A percentile compares a stretch with the other conserved stretches of the same genome.
phyloP scores from a whole-genome alignment of 2,329 filamentous ascomycete genomes.

The Microdochium trichocladiopsis region DNA sequence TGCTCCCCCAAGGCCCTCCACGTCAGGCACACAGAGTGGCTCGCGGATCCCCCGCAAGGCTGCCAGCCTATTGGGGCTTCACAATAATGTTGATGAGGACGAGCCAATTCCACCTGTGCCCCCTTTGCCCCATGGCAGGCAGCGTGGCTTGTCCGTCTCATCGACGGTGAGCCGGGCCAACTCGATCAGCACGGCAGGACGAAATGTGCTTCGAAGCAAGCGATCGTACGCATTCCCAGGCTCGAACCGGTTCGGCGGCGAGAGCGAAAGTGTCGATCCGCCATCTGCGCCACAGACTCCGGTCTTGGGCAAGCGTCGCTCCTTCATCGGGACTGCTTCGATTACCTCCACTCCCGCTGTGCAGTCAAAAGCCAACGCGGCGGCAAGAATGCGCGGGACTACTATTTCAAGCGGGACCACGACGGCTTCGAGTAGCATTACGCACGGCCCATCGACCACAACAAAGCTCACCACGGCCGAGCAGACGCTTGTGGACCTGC shows the following conservation, averaged over 20 bases:
- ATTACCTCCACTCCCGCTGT: not conserved
- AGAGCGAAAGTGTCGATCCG: not conserved
- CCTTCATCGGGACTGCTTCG: not conserved
- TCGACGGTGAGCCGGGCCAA: not conserved
- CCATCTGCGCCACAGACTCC: not conserved
- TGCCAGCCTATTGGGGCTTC: conserved; percentile 40
- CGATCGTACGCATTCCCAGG: not conserved
- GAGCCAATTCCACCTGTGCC: not conserved
- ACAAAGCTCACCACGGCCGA: conserved; percentile 4
- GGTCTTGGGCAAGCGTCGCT: not conserved
- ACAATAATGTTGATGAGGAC: not conserved
- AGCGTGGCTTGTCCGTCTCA: not conserved
- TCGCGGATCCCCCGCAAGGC: conserved; percentile 33
- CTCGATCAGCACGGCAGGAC: not conserved
- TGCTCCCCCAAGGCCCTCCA: conserved; percentile 2
- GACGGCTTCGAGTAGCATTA: conserved; percentile 2
- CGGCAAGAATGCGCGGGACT: not conserved
- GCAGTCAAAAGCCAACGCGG: no score
- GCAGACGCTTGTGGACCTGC: conserved; percentile 33
- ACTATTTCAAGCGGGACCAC: not conserved
- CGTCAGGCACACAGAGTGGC: conserved; percentile 5
- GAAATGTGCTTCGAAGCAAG: not conserved
- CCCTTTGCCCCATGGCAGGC: not conserved
- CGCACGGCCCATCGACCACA: conserved; percentile 7
- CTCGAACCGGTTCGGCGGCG: not conserved